These are phyloP conservation scores for Leccinum angustisporum DNA, from an alignment of 1,284 basidiomycete genomes.

Conservation along the genomic window DNA sequence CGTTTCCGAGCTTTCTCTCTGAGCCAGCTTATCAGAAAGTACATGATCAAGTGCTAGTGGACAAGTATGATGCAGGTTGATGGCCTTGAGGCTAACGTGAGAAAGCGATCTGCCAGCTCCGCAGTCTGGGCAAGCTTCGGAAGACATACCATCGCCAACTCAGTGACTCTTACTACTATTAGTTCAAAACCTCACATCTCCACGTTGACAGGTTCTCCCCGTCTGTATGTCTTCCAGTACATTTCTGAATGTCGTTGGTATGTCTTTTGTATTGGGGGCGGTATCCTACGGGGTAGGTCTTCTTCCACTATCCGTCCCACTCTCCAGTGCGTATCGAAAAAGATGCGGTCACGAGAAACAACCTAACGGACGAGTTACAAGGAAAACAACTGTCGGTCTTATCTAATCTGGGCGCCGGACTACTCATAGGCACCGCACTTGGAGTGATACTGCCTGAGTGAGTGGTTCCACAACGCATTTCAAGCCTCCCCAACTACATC, in stretches of 20 bases:
- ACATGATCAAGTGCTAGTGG: background rate
- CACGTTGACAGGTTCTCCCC: background rate
- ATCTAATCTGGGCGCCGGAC: slow-evolving; percentile 75
- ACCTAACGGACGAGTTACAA: slow-evolving; percentile 35
- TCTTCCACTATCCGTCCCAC: slow-evolving; percentile 69
- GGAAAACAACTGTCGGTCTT: slow-evolving; percentile 58
- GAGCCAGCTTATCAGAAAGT: background rate
- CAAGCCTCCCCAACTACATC: slow-evolving; percentile 1
- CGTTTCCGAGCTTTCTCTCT: background rate
- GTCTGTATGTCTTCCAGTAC: slow-evolving; percentile 24
- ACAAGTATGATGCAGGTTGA: background rate
- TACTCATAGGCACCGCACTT: slow-evolving; percentile 85
- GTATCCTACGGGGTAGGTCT: slow-evolving; percentile 73
- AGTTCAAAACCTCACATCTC: background rate
- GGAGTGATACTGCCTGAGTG: slow-evolving; percentile 93
- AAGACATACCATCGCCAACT: background rate
- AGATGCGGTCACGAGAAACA: background rate
- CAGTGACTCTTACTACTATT: too few species aligned
- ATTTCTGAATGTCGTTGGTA: slow-evolving; percentile 47
- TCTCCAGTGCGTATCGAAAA: slow-evolving; percentile 62
- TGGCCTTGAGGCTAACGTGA: background rate
- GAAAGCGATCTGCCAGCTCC: background rate
- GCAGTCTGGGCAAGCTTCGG: background rate
- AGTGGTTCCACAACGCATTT: slow-evolving; percentile 27
- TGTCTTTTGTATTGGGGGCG: slow-evolving; percentile 71